Evolutionary conservation across 257 asterid species (phyloP), one percentile per base, ranked within the genome.

Genomic region (Coffea eugenioides): DNA sequence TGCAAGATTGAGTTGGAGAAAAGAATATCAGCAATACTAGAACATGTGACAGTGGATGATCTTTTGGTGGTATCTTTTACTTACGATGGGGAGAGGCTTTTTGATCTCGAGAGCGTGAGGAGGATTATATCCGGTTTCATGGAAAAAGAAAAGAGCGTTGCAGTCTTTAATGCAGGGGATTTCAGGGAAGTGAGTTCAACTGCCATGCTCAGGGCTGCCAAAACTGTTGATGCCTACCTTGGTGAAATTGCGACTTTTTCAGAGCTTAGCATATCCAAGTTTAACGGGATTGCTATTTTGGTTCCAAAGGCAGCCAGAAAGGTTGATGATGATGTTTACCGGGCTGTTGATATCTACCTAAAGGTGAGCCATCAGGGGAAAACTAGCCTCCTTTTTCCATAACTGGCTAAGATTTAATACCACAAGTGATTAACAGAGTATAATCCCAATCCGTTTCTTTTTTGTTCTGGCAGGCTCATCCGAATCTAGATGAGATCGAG

Each of bases 41-140:
- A 96, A 61, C 97, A 92, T 7, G 97, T 86, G 21, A 89, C 95
- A 0, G 91, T 96, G n/a, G 97, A 96, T 43, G 97, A 96, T 82
- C 89, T 95, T 11, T 48, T 94, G 70, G 89, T 94, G 3, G 69
- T 94, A 62, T 92, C 97, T 1, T 91, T 88, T 48, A 86, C 95
- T n/a, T 90, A 88, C 7, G 99, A 95, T 67, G 97, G 99, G 1
- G 96, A 90, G 86, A 86, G 90, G 78, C 79, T 92, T 77, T 90
- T 93, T 41, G 99, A 96, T 85, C 93, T 92, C 3, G 99, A 94
- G 80, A 93, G 98, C 18, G 97, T 92, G 13, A 92, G 97, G 91
- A 91, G 89, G 84, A 88, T 94, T 36, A 80, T 96, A 25, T 89
- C 95, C 0, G 97, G 92, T 4, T 96, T 94, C 14, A 88, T 85